Evolutionary conservation across 2,329 filamentous ascomycete species (phyloP).

Genomic region (Hymenoscyphus repandus): DNA sequence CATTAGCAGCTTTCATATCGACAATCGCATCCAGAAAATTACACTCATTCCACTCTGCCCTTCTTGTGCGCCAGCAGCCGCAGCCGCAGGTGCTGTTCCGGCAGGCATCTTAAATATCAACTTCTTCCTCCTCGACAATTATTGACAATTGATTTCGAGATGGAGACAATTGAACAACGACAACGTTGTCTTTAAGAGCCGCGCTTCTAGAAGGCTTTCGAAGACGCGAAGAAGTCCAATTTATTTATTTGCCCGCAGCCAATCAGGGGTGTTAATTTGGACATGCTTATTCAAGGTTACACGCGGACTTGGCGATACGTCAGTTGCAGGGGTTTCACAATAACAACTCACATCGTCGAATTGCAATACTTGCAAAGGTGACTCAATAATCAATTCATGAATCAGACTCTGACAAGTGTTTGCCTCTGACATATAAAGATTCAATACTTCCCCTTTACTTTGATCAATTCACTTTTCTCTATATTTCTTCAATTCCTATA

Average conservation of each 20-base stretch:
- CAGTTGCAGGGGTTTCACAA: neutral
- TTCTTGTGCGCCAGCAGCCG: slow-evolving; percentile 24
- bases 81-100: slow-evolving; percentile 28
- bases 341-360: too few species aligned
- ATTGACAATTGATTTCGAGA: slow-evolving; percentile 6
- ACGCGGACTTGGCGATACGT: neutral
- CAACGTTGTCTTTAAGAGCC: neutral
- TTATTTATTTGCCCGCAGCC: neutral
- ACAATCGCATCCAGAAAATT: slow-evolving; percentile 11
- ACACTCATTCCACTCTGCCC: slow-evolving; percentile 30
- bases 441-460: too few species aligned
- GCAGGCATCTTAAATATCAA: slow-evolving; percentile 28
- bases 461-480: too few species aligned
- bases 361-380: too few species aligned
- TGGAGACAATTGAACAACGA: neutral
- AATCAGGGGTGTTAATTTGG: neutral
- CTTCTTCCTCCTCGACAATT: neutral
- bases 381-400: too few species aligned
- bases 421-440: too few species aligned
- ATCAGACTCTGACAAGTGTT: too few species aligned
- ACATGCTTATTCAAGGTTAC: neutral
- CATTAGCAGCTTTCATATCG: slow-evolving; percentile 9
- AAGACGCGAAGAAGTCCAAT: neutral
- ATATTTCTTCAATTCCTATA: too few species aligned
- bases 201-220: neutral